These are phyloP conservation scores for Xylaria palmicola DNA, from an alignment of 495 filamentous ascomycete species.

Conservation along the genomic window DNA sequence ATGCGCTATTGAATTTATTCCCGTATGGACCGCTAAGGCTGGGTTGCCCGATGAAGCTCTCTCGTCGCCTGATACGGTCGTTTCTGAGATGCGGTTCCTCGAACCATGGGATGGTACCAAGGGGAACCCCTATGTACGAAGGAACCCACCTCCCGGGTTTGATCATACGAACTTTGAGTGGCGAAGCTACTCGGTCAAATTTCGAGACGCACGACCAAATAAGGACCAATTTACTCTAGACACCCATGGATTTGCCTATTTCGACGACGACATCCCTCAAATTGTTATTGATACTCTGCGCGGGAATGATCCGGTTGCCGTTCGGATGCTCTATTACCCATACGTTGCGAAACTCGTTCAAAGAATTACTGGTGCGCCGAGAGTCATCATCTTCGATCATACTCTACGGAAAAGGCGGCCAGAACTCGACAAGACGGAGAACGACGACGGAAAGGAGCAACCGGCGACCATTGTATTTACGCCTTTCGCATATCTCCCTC, in stretches of 20 bases:
- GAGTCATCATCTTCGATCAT: constrained; percentile 24
- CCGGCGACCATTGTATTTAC: not conserved
- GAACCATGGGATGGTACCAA: constrained; percentile 9
- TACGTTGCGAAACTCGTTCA: constrained; percentile 12
- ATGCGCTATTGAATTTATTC: constrained; percentile 23
- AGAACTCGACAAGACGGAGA: not conserved
- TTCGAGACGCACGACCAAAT: not conserved
- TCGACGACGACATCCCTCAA: not conserved
- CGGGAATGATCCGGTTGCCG: not conserved
- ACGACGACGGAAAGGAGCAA: constrained; percentile 11
- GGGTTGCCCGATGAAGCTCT: not conserved
- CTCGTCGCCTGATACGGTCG: no score
- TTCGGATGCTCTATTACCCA: not conserved
- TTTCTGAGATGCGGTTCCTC: constrained; percentile 12
- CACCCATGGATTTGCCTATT: not conserved
- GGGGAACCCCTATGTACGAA: constrained; percentile 15
- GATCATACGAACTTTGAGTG: not conserved
- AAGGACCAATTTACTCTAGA: not conserved
- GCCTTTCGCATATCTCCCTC: not conserved
- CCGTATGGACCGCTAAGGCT: constrained; percentile 7
- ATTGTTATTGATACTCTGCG: not conserved
- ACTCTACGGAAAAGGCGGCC: constrained; percentile 1
- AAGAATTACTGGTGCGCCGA: constrained; percentile 8
- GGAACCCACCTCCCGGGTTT: not conserved
- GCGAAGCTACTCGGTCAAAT: not conserved